These are phyloP conservation scores for Ophiocordyceps unilateralis DNA, from an alignment of 2,329 filamentous ascomycete species.

Conservation along the genomic window DNA sequence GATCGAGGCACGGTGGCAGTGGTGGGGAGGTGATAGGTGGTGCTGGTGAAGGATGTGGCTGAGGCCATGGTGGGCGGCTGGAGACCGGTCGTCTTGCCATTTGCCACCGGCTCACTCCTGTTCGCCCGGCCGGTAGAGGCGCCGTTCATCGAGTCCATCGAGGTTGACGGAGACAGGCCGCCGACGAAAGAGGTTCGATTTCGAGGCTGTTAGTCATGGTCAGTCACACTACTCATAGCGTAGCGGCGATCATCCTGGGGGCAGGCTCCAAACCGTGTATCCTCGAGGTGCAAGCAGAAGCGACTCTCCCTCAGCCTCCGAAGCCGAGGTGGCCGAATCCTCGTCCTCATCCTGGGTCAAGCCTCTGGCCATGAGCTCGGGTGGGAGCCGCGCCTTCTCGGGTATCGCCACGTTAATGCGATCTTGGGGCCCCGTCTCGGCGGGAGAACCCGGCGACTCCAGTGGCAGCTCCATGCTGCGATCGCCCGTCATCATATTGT, in stretches of 20 bases:
- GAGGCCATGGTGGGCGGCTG: conserved; percentile 35
- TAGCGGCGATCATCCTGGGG: not conserved
- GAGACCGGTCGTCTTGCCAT: conserved; percentile 18
- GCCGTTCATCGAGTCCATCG: conserved; percentile 77
- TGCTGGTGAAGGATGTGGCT: conserved; percentile 44
- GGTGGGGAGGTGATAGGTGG: conserved; percentile 37
- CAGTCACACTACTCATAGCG: not conserved
- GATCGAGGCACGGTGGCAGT: conserved; percentile 53
- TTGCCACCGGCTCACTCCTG: conserved; percentile 38
- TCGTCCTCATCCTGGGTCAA: conserved; percentile 75
- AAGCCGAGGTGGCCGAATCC: conserved; percentile 69
- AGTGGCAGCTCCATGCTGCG: conserved; percentile 89
- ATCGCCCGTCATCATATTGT: conserved; percentile 92
- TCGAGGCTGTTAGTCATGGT: conserved; percentile 26
- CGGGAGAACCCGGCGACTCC: conserved; percentile 66
- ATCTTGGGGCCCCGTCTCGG: conserved; percentile 74
- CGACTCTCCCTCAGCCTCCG: conserved; percentile 66
- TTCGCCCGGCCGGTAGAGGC: conserved; percentile 40
- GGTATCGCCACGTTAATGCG: conserved; percentile 78
- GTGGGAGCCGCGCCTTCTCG: conserved; percentile 74
- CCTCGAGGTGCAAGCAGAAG: conserved; percentile 48
- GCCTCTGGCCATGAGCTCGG: conserved; percentile 79
- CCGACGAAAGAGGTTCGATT: conserved; percentile 51
- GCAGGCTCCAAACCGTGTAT: conserved; percentile 39
- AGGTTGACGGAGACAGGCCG: conserved; percentile 69